These are phyloP conservation scores for Byssoonygena ceratinophila DNA, from an alignment of 2,329 filamentous ascomycete genomes.

Conservation along the genomic window DNA sequence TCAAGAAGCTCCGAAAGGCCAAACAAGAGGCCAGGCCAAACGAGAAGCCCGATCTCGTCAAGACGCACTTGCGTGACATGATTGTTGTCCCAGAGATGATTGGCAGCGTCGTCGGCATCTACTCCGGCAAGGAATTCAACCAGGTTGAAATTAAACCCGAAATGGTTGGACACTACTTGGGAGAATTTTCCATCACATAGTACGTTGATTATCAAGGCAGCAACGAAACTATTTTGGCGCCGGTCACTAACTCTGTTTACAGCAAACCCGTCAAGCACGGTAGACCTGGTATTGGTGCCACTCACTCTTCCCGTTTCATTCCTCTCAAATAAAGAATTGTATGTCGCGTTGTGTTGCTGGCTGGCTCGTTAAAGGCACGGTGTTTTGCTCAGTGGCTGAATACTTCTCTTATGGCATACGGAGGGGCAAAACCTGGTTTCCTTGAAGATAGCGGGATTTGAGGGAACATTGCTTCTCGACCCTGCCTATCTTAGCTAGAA, in stretches of 20 bases:
- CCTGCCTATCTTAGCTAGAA: conserved; percentile 9
- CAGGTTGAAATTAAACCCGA: conserved; percentile 99
- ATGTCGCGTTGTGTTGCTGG: conserved; percentile 14
- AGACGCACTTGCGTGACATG: conserved; percentile 99
- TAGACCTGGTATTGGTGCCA: conserved; percentile 99
- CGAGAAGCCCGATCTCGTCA: conserved; percentile 99
- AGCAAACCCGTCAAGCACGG: conserved; percentile 99
- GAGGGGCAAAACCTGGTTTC: not conserved
- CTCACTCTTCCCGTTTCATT: conserved; percentile 99
- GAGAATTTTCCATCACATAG: conserved; percentile 99
- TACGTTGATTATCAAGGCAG: conserved; percentile 46
- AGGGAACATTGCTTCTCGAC: conserved; percentile 6
- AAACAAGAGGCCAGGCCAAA: conserved; percentile 99
- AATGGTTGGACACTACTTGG: conserved; percentile 99
- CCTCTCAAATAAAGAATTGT: conserved; percentile 76
- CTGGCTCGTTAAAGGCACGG: conserved; percentile 10
- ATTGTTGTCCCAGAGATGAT: conserved; percentile 99
- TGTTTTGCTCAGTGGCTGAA: conserved; percentile 5
- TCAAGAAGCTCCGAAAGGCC: conserved; percentile 99
- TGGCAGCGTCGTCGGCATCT: conserved; percentile 94
- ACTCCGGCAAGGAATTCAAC: conserved; percentile 99
- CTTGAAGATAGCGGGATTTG: conserved; percentile 4
- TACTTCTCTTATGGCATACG: conserved; percentile 8
- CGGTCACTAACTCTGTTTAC: conserved; percentile 40
- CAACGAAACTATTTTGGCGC: conserved; percentile 21